Evolutionary conservation across 805 yeast genomes (phyloP), one percentile per base, ranked within the genome.

Genomic region (Hanseniaspora nectarophila): DNA sequence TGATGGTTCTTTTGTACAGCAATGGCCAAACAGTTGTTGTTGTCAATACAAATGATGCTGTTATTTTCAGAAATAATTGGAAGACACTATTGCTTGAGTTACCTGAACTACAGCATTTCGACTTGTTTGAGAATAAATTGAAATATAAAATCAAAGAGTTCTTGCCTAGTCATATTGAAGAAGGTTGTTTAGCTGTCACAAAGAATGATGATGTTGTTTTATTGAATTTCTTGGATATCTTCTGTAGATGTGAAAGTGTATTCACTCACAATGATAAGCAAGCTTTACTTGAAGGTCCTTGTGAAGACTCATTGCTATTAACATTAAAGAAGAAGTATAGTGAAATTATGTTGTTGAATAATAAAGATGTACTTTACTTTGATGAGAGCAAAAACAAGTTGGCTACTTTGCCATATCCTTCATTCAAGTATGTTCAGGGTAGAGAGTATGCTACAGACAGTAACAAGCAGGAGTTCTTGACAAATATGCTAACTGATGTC

Each of bases 11-110:
- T 10, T 20, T 40, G 20, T 48, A 32, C 35, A 31, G 23, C n/a
- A 48, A 31, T 33, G 52, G 52, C 18, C 32, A 33, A n/a, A 32
- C 29, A 3, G 45, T 12, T 28, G n/a, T 29, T 42, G 24, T 42
- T 18, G n/a, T 29, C 16, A 42, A 29, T 9, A 20, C 45, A 10
- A 16, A 5, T 28, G 33, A 28, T 12, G 26, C 45, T 15, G 21
- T 42, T 9, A 13, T 29, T 12, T 42, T 42, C 24, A 28, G 33
- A 20, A 42, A 42, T 15, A 42, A 42, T 7, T 42, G 45, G 45
- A 42, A 42, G 21, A 42, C 33, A 4, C 23, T 42, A 4, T 20
- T 42, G 3, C 31, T 42, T 3, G 16, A 18, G 6, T 1, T 26
- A 5, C 23, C 21, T 29, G 45, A 42, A 12, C 5, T 42, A 13